A percentile compares a stretch with the other conserved stretches of the same genome.
These are phyloP conservation scores for Blakeslea trispora DNA, from an alignment of 371 early-diverging fungal species.

Conservation along the genomic window DNA sequence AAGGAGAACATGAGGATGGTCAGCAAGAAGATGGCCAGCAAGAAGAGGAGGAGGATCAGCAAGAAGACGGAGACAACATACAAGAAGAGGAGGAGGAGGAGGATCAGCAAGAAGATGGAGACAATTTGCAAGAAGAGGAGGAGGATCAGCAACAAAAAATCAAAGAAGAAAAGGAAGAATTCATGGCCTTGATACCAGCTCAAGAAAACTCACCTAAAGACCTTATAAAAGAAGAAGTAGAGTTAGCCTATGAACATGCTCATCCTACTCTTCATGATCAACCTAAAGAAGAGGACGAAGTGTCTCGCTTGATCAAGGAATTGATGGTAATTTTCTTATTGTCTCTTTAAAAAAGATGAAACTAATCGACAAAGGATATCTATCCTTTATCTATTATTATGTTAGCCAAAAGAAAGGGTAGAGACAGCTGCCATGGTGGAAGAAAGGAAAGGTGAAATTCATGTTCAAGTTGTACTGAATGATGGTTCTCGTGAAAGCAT, in stretches of 20 bases:
- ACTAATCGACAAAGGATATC: too few relatives aligned
- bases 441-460: slow-evolving; percentile 64
- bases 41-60: slow-evolving; percentile 1
- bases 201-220: too few relatives aligned
- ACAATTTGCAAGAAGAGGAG: too few relatives aligned
- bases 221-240: too few relatives aligned
- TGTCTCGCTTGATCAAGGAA: slow-evolving; percentile 1
- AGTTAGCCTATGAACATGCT: too few relatives aligned
- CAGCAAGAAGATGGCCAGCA: slow-evolving; percentile 10
- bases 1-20: slow-evolving; percentile 8
- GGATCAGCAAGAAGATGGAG: not conserved
- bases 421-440: slow-evolving; percentile 31
- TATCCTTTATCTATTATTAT: too few relatives aligned
- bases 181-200: too few relatives aligned
- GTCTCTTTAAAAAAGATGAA: too few relatives aligned
- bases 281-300: slow-evolving; percentile 4
- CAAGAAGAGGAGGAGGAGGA: slow-evolving; percentile 7
- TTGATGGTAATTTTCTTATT: slow-evolving; percentile 7
- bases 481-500: slow-evolving; percentile 80
- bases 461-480: slow-evolving; percentile 77
- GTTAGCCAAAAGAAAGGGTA: slow-evolving; percentile 12
- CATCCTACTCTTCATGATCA: too few relatives aligned
- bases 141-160: not conserved
- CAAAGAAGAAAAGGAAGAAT: not conserved
- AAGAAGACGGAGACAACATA: not conserved